Percentiles rank a stretch among this genome's conserved stretches.
phyloP scores from a whole-genome alignment of 2,329 filamentous ascomycete genomes.

The Alternaria sp. region DNA sequence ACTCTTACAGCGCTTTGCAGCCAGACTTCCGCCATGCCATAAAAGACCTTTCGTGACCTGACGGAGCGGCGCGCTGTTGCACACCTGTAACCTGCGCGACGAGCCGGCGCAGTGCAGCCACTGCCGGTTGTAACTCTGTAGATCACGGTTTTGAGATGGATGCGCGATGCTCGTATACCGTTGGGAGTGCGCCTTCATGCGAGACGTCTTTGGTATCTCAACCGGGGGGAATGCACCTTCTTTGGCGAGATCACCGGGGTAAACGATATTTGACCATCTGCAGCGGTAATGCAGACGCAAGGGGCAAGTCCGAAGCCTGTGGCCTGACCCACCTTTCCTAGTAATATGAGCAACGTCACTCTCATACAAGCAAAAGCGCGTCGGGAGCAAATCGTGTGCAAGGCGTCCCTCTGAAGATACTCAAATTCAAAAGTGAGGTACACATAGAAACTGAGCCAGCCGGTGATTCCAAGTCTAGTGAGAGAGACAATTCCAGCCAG shows the following conservation, averaged over 20 bases:
- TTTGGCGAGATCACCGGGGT: background rate
- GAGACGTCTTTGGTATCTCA: constrained; percentile 19
- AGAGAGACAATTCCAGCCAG: constrained; percentile 24
- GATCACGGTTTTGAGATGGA: constrained; percentile 19
- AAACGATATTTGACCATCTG: constrained; percentile 12
- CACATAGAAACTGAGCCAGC: constrained; percentile 15
- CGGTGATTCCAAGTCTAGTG: constrained; percentile 20
- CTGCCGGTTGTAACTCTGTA: constrained; percentile 20
- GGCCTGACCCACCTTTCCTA: constrained; percentile 13
- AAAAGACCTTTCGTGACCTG: constrained; percentile 29
- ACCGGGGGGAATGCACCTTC: constrained; percentile 14
- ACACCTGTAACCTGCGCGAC: constrained; percentile 33
- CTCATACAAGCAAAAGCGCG: constrained; percentile 22
- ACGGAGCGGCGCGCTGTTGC: constrained; percentile 23
- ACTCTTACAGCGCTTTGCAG: constrained; percentile 29
- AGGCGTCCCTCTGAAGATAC: background rate
- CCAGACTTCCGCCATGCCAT: constrained; percentile 21
- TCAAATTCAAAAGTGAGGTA: constrained; percentile 4
- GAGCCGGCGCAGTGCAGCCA: constrained; percentile 29
- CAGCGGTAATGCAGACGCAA: constrained; percentile 36
- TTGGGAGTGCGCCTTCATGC: constrained; percentile 16
- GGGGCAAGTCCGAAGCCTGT: constrained; percentile 22
- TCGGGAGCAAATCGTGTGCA: constrained; percentile 11
- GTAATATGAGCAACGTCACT: constrained; percentile 20
- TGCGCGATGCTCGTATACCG: constrained; percentile 17